A percentile compares a stretch with the other conserved stretches of the same genome.
Evolutionary conservation across 441 rosid species (phyloP).

Genomic region (Pelargonium citronellum): DNA sequence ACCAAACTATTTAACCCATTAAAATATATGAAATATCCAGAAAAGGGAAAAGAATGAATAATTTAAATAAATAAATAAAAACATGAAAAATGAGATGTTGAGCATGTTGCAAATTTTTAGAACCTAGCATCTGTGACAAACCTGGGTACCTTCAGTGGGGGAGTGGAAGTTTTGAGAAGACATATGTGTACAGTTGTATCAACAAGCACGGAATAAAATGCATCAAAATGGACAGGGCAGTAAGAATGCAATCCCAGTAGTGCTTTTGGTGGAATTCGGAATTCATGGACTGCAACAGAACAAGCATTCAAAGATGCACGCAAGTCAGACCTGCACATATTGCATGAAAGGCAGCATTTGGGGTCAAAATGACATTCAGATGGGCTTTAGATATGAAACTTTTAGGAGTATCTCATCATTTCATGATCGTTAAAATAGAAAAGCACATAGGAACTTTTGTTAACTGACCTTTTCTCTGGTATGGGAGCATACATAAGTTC

Average conservation of each 20-base stretch:
- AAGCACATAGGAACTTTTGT: constrained; percentile 13
- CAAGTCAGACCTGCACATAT: constrained; percentile 42
- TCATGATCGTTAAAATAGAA: not conserved
- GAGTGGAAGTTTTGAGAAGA: constrained; percentile 44
- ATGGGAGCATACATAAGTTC: constrained; percentile 78
- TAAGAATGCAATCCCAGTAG: constrained; percentile 88
- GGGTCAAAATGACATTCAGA: not conserved
- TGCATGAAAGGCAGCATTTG: constrained; percentile 15
- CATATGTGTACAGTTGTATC: constrained; percentile 72
- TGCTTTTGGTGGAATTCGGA: constrained; percentile 88
- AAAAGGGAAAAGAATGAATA: not conserved
- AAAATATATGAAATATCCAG: no score
- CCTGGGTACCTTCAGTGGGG: constrained; percentile 13
- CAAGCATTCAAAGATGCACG: constrained; percentile 47
- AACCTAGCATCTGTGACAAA: constrained; percentile 6
- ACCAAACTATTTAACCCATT: not conserved
- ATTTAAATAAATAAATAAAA: not conserved
- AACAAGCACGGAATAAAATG: constrained; percentile 69
- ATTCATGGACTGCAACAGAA: constrained; percentile 71
- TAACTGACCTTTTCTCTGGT: constrained; percentile 42
- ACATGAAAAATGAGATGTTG: constrained; percentile 1
- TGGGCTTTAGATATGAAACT: not conserved
- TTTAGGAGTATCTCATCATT: not conserved
- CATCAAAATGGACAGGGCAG: constrained; percentile 87
- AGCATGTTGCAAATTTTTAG: not conserved